Conservation (phyloP, 1,284 basidiomycete species). For the Somion occarium region DNA sequence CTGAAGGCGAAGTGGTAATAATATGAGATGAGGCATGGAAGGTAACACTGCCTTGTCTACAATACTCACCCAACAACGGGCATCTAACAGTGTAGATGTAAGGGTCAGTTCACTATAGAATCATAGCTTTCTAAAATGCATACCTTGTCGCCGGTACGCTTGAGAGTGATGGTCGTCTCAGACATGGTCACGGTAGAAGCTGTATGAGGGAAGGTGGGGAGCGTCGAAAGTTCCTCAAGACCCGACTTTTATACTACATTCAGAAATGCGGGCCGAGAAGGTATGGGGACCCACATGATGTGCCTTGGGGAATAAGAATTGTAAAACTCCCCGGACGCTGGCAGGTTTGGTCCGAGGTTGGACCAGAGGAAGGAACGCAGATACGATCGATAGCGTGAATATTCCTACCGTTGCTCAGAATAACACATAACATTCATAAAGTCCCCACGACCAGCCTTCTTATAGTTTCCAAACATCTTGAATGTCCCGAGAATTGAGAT, state of each 20-base stretch:
- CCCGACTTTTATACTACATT: background rate
- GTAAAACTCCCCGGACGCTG: background rate
- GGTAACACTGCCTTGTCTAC: constrained; percentile 2
- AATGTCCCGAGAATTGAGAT: too few species aligned
- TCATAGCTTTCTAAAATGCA: constrained; percentile 7
- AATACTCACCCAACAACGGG: constrained; percentile 51
- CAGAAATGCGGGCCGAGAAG: background rate
- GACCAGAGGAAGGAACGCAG: background rate
- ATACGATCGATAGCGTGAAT: background rate
- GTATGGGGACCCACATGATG: background rate
- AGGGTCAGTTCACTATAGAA: constrained; percentile 7
- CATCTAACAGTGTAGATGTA: constrained; percentile 39
- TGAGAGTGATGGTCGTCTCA: constrained; percentile 46
- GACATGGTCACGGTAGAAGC: constrained; percentile 12
- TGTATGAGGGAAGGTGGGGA: constrained; percentile 4
- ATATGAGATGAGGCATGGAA: background rate
- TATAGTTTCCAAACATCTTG: too few species aligned
- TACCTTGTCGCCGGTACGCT: constrained; percentile 59
- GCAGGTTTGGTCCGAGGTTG: background rate
- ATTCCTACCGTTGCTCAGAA: background rate
- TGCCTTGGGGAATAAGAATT: background rate
- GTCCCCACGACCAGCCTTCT: too few species aligned
- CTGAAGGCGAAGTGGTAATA: constrained; percentile 26
- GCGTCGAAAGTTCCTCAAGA: background rate
- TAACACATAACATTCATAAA: too few species aligned